Base-by-base conservation (phyloP, 768 basidiomycete genomes). In the Atractiella rhizophila region DNA sequence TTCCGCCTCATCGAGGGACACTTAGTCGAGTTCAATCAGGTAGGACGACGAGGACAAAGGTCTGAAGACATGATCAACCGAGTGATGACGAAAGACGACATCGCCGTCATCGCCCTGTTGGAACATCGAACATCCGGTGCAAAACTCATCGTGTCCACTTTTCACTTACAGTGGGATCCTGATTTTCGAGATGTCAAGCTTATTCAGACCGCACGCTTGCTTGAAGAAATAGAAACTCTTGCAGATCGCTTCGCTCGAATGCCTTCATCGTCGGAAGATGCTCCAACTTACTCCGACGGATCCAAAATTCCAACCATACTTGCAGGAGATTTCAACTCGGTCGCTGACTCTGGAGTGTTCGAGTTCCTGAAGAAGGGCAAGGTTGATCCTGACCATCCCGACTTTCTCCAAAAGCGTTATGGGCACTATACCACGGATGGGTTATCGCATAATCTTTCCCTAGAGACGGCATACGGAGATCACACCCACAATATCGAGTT, bases 21-120 rank as follows among this genome's bases (percentile, higher is more conserved):
- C 39, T 70, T 85, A 29, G 68, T 96, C 55, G 91, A 96, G 58
- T 98, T 86, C 63, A 79, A 75, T 56, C 69, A 77, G 27, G 68
- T 85, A 47, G 88, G 86, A 16, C 76, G 94, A 70, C 78, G 82
- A 52, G 72, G 83, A 21, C 82, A 83, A 66, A 83, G 85, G 38
- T 88, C 83, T 15, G 85, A 96, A 54, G 88, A 94, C 63, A 86
- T 96, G 85, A 96, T 94, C 69, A 94, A 94, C 56, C 82, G 91
- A 25, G 83, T 96, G 40, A 69, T 94, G 51, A 76, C 77, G 47
- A 80, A 82, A 57, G 88, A 96, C 59, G 72, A 94, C 54, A 79
- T 96, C 48, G 83, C 83, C 34, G 71, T 83, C 48, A 64, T 86
- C 43, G 72, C 73, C 51, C 67, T 82, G 24, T 66, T 96, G 54